Evolutionary conservation across 1,284 basidiomycete genomes (phyloP), one percentile per base, ranked within the genome.

Genomic region (Pseudomicrostroma phylloplanum): DNA sequence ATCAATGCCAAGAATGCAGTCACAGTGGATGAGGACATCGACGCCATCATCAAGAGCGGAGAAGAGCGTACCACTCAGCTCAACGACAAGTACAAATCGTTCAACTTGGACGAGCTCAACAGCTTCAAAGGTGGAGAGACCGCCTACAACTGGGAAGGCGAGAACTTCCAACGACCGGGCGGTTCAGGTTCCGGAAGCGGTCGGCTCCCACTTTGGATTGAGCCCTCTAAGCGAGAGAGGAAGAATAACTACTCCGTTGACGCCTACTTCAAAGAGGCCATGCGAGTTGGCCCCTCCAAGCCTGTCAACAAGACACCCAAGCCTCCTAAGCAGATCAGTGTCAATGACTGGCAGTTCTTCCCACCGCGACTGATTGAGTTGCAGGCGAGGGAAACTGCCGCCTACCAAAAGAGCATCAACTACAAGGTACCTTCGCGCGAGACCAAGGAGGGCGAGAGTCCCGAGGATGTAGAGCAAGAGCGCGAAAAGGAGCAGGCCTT

Each of bases 271-370:
- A 91, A 93, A 80, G 92, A 96, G 79, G 90, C 90, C 0, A 85
- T 96, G 80, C 88, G 89, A 53, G 56, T 78, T 62, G 76, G 75
- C 66, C 86, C 88, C 66, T 91, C 92, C 78, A 86, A 85, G 8
- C 87, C 90, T 0, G 51, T 19, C 13, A 26, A 15, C 51, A 93
- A 91, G 79, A 81, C 91, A 41, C 89, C 91, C 1, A 84, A 89
- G 19, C 90, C 91, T 1, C 93, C 93, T 11, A 94, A 94, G 80
- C 91, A 96, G 80, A 86, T 93, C 63, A 82, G 86, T 15, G 92
- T 91, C 69, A 88, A 94, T 81, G 94, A 97, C 79, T 96, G 93
- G 84, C 94, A 98, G 77, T 98, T 99, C 84, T 96, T 91, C 82
- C 90, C 93, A 1, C 85, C 87, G 0, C 84, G 88, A 55, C 82